Evolutionary conservation across 106 monocot species (phyloP).

Genomic region (Apostasia shenzhenica): DNA sequence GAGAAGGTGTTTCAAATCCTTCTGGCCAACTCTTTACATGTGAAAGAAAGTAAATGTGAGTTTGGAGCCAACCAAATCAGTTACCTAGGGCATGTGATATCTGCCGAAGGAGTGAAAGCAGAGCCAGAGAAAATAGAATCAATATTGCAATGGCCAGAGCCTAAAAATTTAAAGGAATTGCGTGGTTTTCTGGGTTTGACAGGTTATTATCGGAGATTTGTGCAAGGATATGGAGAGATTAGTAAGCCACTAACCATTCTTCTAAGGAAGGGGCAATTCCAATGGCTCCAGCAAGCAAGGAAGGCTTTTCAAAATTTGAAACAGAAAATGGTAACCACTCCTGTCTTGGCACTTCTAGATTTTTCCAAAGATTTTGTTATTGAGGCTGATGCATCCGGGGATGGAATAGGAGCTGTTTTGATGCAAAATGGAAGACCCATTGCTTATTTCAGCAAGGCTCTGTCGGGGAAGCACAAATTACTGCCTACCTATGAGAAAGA

Average conservation of each 20-base stretch:
- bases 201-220: slow-evolving; percentile 3
- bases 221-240: slow-evolving; percentile 1
- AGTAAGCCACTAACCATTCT: not conserved
- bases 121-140: no score
- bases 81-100: no score
- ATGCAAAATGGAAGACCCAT: slow-evolving; percentile 1
- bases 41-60: not conserved
- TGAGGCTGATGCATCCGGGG: slow-evolving; percentile 7
- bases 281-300: not conserved
- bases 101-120: no score
- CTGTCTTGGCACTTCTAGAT: not conserved
- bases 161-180: no score
- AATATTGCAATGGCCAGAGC: no score
- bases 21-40: not conserved
- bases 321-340: not conserved
- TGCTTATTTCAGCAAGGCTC: slow-evolving; percentile 6
- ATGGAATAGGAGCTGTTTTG: slow-evolving; percentile 6
- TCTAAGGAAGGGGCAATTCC: not conserved
- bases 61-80: no score
- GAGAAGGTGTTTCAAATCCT: no score
- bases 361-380: not conserved
- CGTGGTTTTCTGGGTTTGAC: not conserved
- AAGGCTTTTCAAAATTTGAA: not conserved
- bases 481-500: no score
- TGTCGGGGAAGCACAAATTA: no score